These are phyloP conservation scores for Pulveroboletus sp. DNA, from an alignment of 768 basidiomycete genomes.

Conservation along the genomic window DNA sequence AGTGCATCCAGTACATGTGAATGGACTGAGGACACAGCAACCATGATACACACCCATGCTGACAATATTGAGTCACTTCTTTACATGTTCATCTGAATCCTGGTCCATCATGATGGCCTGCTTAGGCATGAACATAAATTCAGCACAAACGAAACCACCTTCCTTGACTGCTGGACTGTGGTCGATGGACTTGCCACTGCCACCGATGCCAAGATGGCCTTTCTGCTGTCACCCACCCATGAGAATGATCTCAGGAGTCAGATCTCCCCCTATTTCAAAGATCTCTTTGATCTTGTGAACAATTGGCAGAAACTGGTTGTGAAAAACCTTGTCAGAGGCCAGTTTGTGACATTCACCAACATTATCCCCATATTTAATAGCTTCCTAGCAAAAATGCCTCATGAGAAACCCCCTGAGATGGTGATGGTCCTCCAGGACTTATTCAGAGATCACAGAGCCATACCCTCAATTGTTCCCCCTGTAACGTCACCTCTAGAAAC, in stretches of 20 bases:
- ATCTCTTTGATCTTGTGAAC: too few relatives aligned
- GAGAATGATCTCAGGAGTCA: background rate
- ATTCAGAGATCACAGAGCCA: too few relatives aligned
- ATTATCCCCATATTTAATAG: background rate
- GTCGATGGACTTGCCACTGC: background rate
- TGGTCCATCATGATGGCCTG: background rate
- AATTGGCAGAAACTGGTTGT: too few relatives aligned
- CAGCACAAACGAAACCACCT: background rate
- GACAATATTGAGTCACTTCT: background rate
- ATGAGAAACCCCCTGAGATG: background rate
- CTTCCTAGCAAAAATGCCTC: background rate
- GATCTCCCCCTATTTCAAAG: background rate
- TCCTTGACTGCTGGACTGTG: background rate
- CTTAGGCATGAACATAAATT: background rate
- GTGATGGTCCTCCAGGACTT: too few relatives aligned
- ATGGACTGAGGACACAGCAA: background rate
- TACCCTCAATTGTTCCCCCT: too few relatives aligned
- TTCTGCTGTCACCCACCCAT: background rate
- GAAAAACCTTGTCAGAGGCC: too few relatives aligned
- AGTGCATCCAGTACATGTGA: background rate
- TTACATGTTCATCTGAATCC: background rate
- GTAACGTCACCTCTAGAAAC: too few relatives aligned
- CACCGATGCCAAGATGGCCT: background rate
- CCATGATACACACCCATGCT: background rate
- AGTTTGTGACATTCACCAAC: background rate